phyloP scores from a whole-genome alignment of 208 protist genomes.

The Crithidia bombi region DNA sequence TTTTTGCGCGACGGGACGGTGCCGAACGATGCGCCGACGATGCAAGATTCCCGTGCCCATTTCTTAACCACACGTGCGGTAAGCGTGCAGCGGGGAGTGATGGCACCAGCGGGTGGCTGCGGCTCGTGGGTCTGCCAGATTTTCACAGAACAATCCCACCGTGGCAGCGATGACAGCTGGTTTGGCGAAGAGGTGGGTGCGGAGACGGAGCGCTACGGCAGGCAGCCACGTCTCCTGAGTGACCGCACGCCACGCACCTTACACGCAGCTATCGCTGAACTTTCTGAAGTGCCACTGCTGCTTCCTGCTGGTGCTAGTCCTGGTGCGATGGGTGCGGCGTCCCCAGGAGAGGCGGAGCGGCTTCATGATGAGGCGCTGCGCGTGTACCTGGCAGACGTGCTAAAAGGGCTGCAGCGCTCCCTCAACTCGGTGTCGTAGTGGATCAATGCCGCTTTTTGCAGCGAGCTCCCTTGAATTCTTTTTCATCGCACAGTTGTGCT shows the following conservation, averaged over 20 bases:
- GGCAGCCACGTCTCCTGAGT: slow-evolving; percentile 29
- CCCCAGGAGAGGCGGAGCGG: slow-evolving; percentile 7
- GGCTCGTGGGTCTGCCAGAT: slow-evolving; percentile 19
- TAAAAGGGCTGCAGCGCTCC: slow-evolving; percentile 58
- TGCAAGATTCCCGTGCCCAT: slow-evolving; percentile 68
- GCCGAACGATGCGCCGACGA: slow-evolving; percentile 42
- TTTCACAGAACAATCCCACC: too few species aligned
- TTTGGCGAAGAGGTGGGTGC: too few species aligned
- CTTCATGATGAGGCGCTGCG: slow-evolving; percentile 46
- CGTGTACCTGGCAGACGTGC: slow-evolving; percentile 52
- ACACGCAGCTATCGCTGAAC: slow-evolving; percentile 20
- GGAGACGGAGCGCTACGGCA: background rate
- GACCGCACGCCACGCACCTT: slow-evolving; percentile 17
- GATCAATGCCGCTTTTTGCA: too few species aligned
- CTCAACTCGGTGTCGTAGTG: slow-evolving; percentile 38
- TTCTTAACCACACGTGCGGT: slow-evolving; percentile 57
- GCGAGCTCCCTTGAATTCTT: background rate
- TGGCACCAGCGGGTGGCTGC: background rate
- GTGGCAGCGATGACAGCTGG: background rate
- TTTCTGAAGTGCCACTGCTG: slow-evolving; percentile 22
- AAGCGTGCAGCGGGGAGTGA: slow-evolving; percentile 45
- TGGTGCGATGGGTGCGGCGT: background rate
- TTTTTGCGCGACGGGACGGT: slow-evolving; percentile 47
- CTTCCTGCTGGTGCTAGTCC: background rate
- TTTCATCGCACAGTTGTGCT: too few species aligned